Evolutionary conservation across 1,284 basidiomycete genomes (phyloP).

Genomic region (Trametes hirsuta): DNA sequence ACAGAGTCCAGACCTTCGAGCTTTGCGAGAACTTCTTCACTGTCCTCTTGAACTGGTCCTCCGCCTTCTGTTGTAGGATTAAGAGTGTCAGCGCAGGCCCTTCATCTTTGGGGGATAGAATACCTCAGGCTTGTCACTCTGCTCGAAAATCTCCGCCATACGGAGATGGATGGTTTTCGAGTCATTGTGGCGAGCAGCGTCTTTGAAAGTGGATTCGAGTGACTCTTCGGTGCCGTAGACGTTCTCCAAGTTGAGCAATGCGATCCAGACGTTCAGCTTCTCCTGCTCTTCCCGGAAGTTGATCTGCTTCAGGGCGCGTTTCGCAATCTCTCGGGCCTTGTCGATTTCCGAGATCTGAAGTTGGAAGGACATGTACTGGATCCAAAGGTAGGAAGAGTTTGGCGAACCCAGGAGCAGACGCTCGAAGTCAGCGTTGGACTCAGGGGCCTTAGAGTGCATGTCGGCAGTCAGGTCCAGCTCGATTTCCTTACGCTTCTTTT

Average conservation of each 20-base stretch:
- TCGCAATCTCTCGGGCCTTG: conserved; percentile 88
- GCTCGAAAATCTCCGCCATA: conserved; percentile 83
- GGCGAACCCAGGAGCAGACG: conserved; percentile 93
- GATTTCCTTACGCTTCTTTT: conserved; percentile 69
- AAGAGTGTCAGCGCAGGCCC: not conserved
- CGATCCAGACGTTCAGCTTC: conserved; percentile 98
- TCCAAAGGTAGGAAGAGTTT: conserved; percentile 97
- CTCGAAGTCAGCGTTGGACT: conserved; percentile 95
- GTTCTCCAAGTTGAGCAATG: conserved; percentile 94
- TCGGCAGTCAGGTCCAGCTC: conserved; percentile 85
- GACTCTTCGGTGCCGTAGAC: conserved; percentile 87
- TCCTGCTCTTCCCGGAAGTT: conserved; percentile 97
- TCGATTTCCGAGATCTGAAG: conserved; percentile 94
- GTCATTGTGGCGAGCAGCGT: conserved; percentile 91
- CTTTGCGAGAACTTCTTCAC: conserved; percentile 93
- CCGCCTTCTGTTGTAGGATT: conserved; percentile 64
- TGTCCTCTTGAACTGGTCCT: conserved; percentile 83
- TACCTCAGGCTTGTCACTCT: conserved; percentile 83
- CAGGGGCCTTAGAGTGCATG: conserved; percentile 83
- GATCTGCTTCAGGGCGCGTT: conserved; percentile 87
- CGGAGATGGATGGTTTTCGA: conserved; percentile 89
- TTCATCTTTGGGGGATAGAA: conserved; percentile 2
- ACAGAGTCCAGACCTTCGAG: conserved; percentile 92
- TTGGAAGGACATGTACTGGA: conserved; percentile 99
- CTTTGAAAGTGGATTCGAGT: conserved; percentile 82